These are phyloP conservation scores for Aureobasidium sp. DNA, from an alignment of 2,329 filamentous ascomycete species.

Conservation along the genomic window DNA sequence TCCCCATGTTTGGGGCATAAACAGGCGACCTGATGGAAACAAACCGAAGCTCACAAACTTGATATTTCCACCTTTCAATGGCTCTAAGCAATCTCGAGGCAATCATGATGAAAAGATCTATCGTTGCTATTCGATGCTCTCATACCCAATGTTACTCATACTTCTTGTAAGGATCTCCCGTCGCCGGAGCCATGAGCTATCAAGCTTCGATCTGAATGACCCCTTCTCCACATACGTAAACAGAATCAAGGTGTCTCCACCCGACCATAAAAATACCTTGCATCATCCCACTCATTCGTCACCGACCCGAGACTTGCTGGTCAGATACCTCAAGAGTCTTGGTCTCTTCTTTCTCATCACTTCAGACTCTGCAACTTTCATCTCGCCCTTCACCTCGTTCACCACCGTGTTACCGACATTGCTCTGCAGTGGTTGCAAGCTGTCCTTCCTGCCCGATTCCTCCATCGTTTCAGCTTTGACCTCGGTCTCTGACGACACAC, in stretches of 20 bases:
- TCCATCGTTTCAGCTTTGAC: slow-evolving; percentile 6
- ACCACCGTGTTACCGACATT: not conserved
- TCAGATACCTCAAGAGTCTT: slow-evolving; percentile 10
- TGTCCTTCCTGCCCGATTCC: not conserved
- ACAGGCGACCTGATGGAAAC: not conserved
- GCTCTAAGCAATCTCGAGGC: not conserved
- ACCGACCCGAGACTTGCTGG: slow-evolving; percentile 9
- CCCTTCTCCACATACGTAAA: slow-evolving; percentile 10
- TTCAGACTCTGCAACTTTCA: slow-evolving; percentile 23
- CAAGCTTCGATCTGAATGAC: not conserved
- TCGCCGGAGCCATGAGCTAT: not conserved
- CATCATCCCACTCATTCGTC: slow-evolving; percentile 4
- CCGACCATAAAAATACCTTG: slow-evolving; percentile 1
- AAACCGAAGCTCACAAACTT: not conserved
- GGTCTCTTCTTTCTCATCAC: slow-evolving; percentile 29
- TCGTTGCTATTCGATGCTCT: not conserved
- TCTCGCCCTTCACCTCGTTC: slow-evolving; percentile 21
- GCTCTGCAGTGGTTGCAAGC: not conserved
- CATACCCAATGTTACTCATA: not conserved
- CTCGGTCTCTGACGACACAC: not conserved
- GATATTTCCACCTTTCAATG: not conserved
- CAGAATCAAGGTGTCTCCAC: slow-evolving; percentile 8
- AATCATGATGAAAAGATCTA: not conserved
- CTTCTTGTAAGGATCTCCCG: not conserved
- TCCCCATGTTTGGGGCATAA: slow-evolving; percentile 2